Percentiles rank a stretch among this genome's conserved stretches.
These are phyloP conservation scores for Acrocalymma vagum DNA, from an alignment of 2,329 filamentous ascomycete genomes.

Conservation along the genomic window DNA sequence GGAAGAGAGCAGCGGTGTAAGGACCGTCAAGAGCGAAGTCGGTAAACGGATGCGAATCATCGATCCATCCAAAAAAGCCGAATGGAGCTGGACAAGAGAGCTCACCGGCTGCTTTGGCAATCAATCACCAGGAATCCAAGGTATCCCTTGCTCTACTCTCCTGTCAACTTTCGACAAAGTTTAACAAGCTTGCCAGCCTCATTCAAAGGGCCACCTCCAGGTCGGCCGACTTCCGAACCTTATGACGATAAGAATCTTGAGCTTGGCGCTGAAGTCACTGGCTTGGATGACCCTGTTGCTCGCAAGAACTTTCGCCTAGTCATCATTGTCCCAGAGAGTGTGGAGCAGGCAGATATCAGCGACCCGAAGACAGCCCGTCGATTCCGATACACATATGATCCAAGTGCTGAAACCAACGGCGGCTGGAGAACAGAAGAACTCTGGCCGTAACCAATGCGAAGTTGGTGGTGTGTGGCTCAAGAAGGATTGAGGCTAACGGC, in stretches of 20 bases:
- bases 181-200: constrained; percentile 56
- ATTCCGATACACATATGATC: constrained; percentile 72
- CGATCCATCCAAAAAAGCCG: constrained; percentile 51
- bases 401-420: constrained; percentile 49
- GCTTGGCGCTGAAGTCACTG: constrained; percentile 71
- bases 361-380: constrained; percentile 70
- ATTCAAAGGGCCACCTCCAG: constrained; percentile 67
- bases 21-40: constrained; percentile 68
- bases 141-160: constrained; percentile 48
- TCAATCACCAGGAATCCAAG: constrained; percentile 79
- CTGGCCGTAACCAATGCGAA: too few relatives aligned
- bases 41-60: constrained; percentile 69
- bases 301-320: constrained; percentile 84
- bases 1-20: constrained; percentile 62
- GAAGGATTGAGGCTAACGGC: too few relatives aligned
- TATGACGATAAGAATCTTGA: constrained; percentile 54
- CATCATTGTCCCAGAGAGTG: constrained; percentile 81
- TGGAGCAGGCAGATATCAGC: constrained; percentile 77
- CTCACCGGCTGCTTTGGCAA: constrained; percentile 92
- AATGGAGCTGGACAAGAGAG: constrained; percentile 83
- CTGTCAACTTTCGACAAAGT: constrained; percentile 9
- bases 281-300: constrained; percentile 75
- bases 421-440: constrained; percentile 65
- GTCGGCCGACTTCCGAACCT: constrained; percentile 54
- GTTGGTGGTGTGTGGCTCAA: too few relatives aligned